Base-by-base conservation (phyloP, 2,329 filamentous ascomycete genomes). In the Diplodia corticola region DNA sequence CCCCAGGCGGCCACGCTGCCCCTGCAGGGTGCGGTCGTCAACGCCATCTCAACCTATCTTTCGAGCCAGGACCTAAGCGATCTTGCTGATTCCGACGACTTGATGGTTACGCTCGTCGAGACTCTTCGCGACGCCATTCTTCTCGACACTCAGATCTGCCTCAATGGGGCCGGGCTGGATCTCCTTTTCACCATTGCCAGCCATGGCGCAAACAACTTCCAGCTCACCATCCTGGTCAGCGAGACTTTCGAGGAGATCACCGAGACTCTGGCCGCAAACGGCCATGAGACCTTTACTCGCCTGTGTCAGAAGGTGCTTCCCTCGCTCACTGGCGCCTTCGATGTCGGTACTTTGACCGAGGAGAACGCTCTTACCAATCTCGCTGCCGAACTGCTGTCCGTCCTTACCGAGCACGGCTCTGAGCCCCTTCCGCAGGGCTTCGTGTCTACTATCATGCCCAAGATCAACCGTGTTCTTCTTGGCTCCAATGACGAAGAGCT, bases 241-340 rank as follows among this genome's bases (percentile, higher is more conserved):
- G 95, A 99, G 78, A 89, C 92, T 0, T 96, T 99, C 73, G 94
- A 98, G 76, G 92, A 95, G 50, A 89, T 97, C 66, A 90, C 93
- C 5, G 82, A 85, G 60, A 84, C 83, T 1, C 85, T 96, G 67
- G 82, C 90, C 2, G 87, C 88, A 15, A 80, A 81, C 68, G 87
- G 88, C 24, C 80, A 84, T 6, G 86, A 91, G 9, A 85, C 88
- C 0, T 99, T 94, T 76, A 84, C 89, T 57, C 86, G 87, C 12
- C 85, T 99, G 6, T 97, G 94, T 75, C 83, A 87, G 71, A 96
- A 94, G 78, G 91, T 96, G 5, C 80, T 98, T 9, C 95, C 95
- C 13, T 92, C 92, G 0, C 81, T 99, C 59, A 96, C 89, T 20
- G 92, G 91, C 30, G 93, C 93, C 13, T 94, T 98, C 75, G 92